These are phyloP conservation scores for Verticillium alfalfae DNA, from an alignment of 2,329 filamentous ascomycete species.

Conservation along the genomic window DNA sequence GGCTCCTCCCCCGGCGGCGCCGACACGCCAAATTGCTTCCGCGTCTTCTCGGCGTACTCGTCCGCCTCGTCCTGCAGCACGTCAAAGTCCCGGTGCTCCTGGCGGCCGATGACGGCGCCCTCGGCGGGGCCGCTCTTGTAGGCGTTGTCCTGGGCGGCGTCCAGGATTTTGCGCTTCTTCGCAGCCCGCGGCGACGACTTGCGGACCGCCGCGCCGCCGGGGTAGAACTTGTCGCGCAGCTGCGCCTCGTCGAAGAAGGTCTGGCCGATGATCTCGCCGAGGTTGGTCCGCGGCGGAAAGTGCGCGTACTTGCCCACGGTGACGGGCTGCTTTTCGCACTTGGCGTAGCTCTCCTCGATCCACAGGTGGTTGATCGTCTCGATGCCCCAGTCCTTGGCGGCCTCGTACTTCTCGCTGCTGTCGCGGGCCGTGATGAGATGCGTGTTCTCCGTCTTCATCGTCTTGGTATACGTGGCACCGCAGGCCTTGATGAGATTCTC, in stretches of 20 bases:
- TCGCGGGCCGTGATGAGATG: slow-evolving; percentile 90
- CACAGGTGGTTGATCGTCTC: slow-evolving; percentile 90
- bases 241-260: slow-evolving; percentile 66
- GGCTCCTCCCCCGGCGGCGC: slow-evolving; percentile 14
- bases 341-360: slow-evolving; percentile 95
- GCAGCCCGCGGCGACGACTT: slow-evolving; percentile 34
- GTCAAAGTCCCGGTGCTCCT: slow-evolving; percentile 32
- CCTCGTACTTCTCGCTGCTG: slow-evolving; percentile 87
- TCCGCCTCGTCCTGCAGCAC: slow-evolving; percentile 37
- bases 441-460: slow-evolving; percentile 91
- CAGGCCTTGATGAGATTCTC: slow-evolving; percentile 83
- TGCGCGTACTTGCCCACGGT: slow-evolving; percentile 73
- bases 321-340: slow-evolving; percentile 69
- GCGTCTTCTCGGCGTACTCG: slow-evolving; percentile 24
- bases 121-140: slow-evolving; percentile 39
- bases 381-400: slow-evolving; percentile 88
- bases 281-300: slow-evolving; percentile 84
- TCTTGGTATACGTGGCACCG: slow-evolving; percentile 88
- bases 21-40: slow-evolving; percentile 24
- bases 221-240: slow-evolving; percentile 63
- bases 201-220: slow-evolving; percentile 38
- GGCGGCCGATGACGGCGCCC: slow-evolving; percentile 37
- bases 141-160: slow-evolving; percentile 46
- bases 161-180: slow-evolving; percentile 43
- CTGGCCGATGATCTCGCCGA: slow-evolving; percentile 88